Evolutionary conservation across 2,329 filamentous ascomycete genomes (phyloP).

Genomic region (Cordyceps militaris): DNA sequence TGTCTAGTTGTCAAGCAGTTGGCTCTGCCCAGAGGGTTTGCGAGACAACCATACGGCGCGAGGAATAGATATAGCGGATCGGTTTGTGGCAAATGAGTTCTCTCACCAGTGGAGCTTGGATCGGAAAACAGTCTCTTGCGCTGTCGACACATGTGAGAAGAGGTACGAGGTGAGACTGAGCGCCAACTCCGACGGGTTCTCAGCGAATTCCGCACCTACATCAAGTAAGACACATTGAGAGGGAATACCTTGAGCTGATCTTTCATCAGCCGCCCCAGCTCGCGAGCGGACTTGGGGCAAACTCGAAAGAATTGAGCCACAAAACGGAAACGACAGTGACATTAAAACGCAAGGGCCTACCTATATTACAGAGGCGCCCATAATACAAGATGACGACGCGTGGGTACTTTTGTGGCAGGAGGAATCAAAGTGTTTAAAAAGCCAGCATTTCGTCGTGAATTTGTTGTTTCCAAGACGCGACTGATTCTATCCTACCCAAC

Average conservation of each 20-base stretch:
- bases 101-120: background rate
- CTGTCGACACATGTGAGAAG: background rate
- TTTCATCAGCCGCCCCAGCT: too few relatives aligned
- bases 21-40: background rate
- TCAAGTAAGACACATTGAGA: background rate
- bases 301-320: background rate
- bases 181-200: conserved; percentile 2
- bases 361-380: background rate
- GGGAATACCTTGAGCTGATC: too few relatives aligned
- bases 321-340: background rate
- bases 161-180: conserved; percentile 1
- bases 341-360: background rate
- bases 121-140: background rate
- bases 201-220: background rate
- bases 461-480: too few relatives aligned
- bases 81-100: background rate
- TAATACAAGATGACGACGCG: background rate
- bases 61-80: background rate
- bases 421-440: background rate
- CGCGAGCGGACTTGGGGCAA: background rate
- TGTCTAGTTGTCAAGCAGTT: too few relatives aligned
- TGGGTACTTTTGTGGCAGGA: conserved; percentile 1
- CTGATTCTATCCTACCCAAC: too few relatives aligned
- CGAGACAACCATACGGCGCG: background rate
- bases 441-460: background rate